Conservation (phyloP, 495 filamentous ascomycete genomes). For the Daldinia loculata region DNA sequence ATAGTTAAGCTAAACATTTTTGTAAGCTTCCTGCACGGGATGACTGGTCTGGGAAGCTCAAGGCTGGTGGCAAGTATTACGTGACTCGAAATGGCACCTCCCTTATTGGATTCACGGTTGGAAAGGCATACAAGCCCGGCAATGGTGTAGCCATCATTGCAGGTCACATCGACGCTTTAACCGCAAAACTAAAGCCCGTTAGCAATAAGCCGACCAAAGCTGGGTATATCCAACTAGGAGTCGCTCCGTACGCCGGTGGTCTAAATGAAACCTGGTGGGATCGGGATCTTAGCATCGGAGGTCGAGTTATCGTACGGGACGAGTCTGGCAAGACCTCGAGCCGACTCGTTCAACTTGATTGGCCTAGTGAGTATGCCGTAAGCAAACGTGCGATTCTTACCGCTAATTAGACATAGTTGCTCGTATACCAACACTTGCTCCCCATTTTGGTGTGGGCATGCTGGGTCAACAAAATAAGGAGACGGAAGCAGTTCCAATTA, state of each 20-base stretch:
- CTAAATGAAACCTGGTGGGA: conserved; percentile 94
- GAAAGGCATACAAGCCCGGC: conserved; percentile 81
- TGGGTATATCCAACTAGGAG: conserved; percentile 88
- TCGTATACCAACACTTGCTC: conserved; percentile 88
- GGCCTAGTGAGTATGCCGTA: conserved; percentile 67
- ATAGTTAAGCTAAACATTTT: conserved; percentile 17
- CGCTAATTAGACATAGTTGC: conserved; percentile 65
- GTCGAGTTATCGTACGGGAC: conserved; percentile 84
- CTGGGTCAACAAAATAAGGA: conserved; percentile 84
- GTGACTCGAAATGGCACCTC: conserved; percentile 85
- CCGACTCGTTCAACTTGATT: conserved; percentile 88
- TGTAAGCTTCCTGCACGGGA: conserved; percentile 78
- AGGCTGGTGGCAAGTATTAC: conserved; percentile 88
- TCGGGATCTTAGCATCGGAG: conserved; percentile 88
- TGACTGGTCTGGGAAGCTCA: conserved; percentile 76
- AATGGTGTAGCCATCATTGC: conserved; percentile 84
- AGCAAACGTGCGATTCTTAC: background rate
- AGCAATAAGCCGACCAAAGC: conserved; percentile 79
- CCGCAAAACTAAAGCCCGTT: conserved; percentile 87
- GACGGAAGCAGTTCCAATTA: conserved; percentile 93
- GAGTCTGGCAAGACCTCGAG: conserved; percentile 78
- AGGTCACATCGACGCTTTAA: conserved; percentile 92
- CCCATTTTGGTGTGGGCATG: conserved; percentile 87
- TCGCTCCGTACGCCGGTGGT: conserved; percentile 91
- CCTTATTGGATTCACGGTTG: conserved; percentile 86